Base-by-base conservation (phyloP, 2,329 filamentous ascomycete species). In the Monilinia vaccinii-corymbosi region DNA sequence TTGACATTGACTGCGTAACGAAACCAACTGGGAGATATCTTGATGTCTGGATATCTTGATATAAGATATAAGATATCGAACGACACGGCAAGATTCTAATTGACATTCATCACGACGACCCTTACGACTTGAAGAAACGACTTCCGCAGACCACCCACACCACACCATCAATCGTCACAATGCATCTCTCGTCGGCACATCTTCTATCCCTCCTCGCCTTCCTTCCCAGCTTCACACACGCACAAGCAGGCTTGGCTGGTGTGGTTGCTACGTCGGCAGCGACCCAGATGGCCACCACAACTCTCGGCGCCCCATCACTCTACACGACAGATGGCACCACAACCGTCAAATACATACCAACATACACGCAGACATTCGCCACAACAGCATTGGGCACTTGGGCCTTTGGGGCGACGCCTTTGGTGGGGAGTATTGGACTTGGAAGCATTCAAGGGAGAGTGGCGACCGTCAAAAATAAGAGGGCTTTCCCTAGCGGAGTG, bases 361-460 rank as follows among this genome's bases (percentile, higher is more conserved):
- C 25, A 13, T 67, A 67, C 25, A 70, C 68, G 23, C 66, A 69
- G 60, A 70, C 67, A 2, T 71, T 71, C 64, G 69, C 68, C 9
- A 52, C 59, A 5, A 71, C 69, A 25, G 65, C 69, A 7, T 53
- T 71, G 55, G 69, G 68, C 6, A 66, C 62, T 18, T 71, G 69
- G 69, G 62, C 60, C 16, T 47, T 71, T 18, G 68, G 67, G 1
- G 34, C 67, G 56, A 68, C 66, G 46, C 68, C 68, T 1, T 28
- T 36, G 16, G 61, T 59, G 38, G 69, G 69, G 0, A 65, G 23
- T 25, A 68, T 71, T 61, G 69, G 69, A 11, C 49, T 71, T 45
- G 69, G 69, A 2, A 62, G 31, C 32, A 69, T 71, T 46, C 9
- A 36, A 8, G 66, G 65, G 18, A 64, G 58, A 2, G 63, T 67